Evolutionary conservation across 768 basidiomycete genomes (phyloP), one percentile per base, ranked within the genome.

Genomic region (Kwoniella sp.): DNA sequence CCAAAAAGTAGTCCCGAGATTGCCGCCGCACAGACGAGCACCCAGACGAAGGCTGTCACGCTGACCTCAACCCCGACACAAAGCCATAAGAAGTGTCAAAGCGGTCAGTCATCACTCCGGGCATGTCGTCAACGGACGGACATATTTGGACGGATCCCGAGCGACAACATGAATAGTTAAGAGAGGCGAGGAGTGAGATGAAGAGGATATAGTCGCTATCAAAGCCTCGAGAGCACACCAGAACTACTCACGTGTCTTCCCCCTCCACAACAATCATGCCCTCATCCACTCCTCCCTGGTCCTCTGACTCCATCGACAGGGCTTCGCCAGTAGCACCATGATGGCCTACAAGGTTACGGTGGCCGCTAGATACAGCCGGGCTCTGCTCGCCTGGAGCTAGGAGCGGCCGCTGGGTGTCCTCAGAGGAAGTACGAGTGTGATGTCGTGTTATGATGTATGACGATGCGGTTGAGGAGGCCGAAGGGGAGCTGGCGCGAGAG

Each of bases 1-100:
- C 89, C 89, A 64, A 91, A 91, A 7, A 90, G 83, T 24, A 90
- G 77, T 19, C 88, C 89, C 13, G 88, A 88, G 58, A 91, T 88
- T 54, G 88, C 87, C n/a, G 87, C 87, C 63, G 87, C 86, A 55
- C 84, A 77, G 15, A 90, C 89, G 46, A 91, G 83, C n/a, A 87
- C 80, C 88, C 88, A 90, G 1, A 91, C 85, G 67, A 90, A 90
- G 83, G 84, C 85, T 0, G 88, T 88, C 24, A 86, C 87, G 17
- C 73, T 75, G n/a, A n/a, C n/a, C n/a, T n/a, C n/a, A n/a, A 24
- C 33, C 33, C 33, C 7, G 5, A 6, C 7, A 19, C 19, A 50
- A 7, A 9, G 40, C 33, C 33, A 44, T 44, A 3, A 3, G 8
- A 44, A 44, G 3, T 12, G 25, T 4, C 25, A 37, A 1, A 17